Evolutionary conservation across 2,329 filamentous ascomycete genomes (phyloP), one percentile per base, ranked within the genome.

Genomic region (Thielaviopsis punctulata): DNA sequence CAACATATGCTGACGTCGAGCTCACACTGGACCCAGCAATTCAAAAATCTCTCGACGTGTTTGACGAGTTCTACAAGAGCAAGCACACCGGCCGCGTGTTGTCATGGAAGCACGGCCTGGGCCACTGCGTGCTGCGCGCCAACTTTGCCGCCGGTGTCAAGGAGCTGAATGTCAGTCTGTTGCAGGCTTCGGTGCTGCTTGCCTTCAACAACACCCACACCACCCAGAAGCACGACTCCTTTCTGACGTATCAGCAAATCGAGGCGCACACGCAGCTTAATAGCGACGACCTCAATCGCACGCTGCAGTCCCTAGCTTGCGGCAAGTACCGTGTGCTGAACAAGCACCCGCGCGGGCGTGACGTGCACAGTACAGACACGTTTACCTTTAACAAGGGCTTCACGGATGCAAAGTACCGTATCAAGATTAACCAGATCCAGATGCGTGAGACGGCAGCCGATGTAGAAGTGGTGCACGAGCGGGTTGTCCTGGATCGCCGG

Each of bases 381-480:
- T 98, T 98, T 61, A 79, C 78, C 0, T 81, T 94, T 61, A 95
- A 95, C 68, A 66, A 74, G 45, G 64, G 64, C 15, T 98, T 98
- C 66, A 70, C 70, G 2, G 84, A 95, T 62, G 75, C 81, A 19
- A 94, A 92, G 66, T 84, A 86, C 66, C 80, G 88, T 53, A 82
- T 98, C 68, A 98, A 98, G 71, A 95, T 98, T 71, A 98, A 96
- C 68, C 90, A 95, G 67, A 92, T 98, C 59, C 92, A 98, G 67
- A 76, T 95, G 49, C 93, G 92, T 68, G 92, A 98, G 68, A 96
- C 92, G 0, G 85, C 84, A 60, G 84, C 90, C 62, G 92, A 98
- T 68, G 95, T 95, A 68, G 85, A 88, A 66, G 86, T 84, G 60
- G 96, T 89, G 1, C 88, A 96, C 66, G 84, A 95, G 65, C 79